Percentiles rank a stretch among this genome's conserved stretches.
Evolutionary conservation across 2,329 filamentous ascomycete genomes (phyloP).

Genomic region (Diaporthe velutina): DNA sequence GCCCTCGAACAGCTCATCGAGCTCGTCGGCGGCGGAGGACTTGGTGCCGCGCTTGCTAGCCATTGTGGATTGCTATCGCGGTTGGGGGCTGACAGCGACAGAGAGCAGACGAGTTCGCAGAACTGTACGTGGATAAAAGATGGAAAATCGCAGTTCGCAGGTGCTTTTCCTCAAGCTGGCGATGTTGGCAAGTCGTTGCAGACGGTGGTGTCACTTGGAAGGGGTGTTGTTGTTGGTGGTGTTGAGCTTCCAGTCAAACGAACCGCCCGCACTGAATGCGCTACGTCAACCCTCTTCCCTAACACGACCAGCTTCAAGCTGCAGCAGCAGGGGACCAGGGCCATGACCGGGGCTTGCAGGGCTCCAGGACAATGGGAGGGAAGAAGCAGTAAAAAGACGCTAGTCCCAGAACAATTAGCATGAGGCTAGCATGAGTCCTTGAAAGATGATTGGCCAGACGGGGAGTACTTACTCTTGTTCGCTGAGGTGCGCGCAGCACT

Average conservation of each 20-base stretch:
- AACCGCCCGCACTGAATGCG: conserved; percentile 1
- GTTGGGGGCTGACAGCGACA: background rate
- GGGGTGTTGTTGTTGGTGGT: background rate
- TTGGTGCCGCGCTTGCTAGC: conserved; percentile 71
- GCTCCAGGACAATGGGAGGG: conserved; percentile 1
- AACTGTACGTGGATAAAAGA: background rate
- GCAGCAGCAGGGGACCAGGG: background rate
- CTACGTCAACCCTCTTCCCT: conserved; percentile 19
- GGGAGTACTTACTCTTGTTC: background rate
- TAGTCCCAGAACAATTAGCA: conserved; percentile 15
- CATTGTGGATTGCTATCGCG: conserved; percentile 56
- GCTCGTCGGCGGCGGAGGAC: conserved; percentile 69
- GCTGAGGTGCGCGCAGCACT: fast-evolving
- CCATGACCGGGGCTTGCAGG: too few species aligned
- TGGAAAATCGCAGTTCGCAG: background rate
- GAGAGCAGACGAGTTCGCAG: background rate
- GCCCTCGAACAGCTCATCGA: conserved; percentile 75
- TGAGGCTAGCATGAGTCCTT: conserved; percentile 31
- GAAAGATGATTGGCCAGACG: conserved; percentile 35
- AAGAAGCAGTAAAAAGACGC: conserved; percentile 12
- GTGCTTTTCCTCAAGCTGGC: background rate
- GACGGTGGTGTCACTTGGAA: background rate
- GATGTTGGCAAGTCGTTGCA: background rate
- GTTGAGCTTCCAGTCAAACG: background rate
- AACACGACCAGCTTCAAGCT: background rate